phyloP scores from a whole-genome alignment of 140 eudicot genomes.

The Anethum foeniculum region DNA sequence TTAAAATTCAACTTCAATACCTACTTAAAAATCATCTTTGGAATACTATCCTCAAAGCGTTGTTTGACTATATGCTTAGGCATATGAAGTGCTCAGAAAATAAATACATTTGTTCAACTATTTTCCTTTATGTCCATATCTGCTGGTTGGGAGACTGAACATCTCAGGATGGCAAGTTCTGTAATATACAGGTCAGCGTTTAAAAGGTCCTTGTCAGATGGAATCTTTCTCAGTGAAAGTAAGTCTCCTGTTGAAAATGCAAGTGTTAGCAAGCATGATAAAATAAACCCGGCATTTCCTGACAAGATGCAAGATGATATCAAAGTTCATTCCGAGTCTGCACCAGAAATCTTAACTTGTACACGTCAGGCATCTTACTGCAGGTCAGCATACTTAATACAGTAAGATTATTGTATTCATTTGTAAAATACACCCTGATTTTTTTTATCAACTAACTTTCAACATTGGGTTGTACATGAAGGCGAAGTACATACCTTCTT shows the following conservation, averaged over 20 bases:
- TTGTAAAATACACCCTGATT: not conserved
- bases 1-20: not conserved
- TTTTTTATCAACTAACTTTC: not conserved
- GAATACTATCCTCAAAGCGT: not conserved
- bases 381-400: constrained; percentile 31
- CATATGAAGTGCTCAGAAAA: not conserved
- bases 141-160: not conserved
- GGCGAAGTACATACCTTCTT: not conserved
- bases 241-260: constrained; percentile 33
- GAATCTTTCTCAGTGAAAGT: constrained; percentile 51
- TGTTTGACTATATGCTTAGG: not conserved
- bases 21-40: not conserved
- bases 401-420: not conserved
- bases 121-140: not conserved
- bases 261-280: constrained; percentile 23
- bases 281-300: constrained; percentile 27
- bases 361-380: constrained; percentile 47
- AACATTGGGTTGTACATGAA: not conserved
- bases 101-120: not conserved
- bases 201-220: constrained; percentile 81
- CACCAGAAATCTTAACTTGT: constrained; percentile 48
- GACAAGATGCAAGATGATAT: constrained; percentile 25
- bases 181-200: constrained; percentile 46
- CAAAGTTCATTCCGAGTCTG: constrained; percentile 52
- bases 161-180: not conserved